Evolutionary conservation across 768 basidiomycete species (phyloP).

Genomic region (Gautieria morchelliformis): DNA sequence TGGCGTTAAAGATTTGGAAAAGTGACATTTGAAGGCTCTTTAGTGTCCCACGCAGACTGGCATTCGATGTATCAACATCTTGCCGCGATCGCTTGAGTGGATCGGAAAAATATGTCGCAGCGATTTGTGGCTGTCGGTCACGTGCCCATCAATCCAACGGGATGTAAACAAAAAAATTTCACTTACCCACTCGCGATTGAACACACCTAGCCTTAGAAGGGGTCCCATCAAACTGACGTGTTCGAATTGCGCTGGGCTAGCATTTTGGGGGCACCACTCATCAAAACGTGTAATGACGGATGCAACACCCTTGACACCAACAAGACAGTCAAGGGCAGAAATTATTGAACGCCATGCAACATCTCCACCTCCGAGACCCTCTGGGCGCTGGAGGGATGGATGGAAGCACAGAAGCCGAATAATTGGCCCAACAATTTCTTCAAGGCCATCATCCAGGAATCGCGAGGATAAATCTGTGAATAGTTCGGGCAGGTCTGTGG

Average conservation of each 20-base stretch:
- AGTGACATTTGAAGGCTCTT: constrained; percentile 78
- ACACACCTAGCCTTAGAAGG: constrained; percentile 73
- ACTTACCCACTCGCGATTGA: constrained; percentile 79
- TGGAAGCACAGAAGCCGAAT: constrained; percentile 55
- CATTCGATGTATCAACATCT: constrained; percentile 75
- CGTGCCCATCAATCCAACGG: constrained; percentile 5
- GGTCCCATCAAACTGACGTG: constrained; percentile 69
- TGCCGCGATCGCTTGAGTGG: constrained; percentile 62
- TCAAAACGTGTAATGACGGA: constrained; percentile 66
- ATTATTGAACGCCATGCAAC: constrained; percentile 81
- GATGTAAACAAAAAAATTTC: neutral
- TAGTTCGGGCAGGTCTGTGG: constrained; percentile 69
- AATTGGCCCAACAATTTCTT: constrained; percentile 69
- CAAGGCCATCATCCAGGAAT: constrained; percentile 72
- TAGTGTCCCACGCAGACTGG: constrained; percentile 78
- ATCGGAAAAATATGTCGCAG: constrained; percentile 76
- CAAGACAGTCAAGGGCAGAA: constrained; percentile 70
- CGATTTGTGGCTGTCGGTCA: constrained; percentile 54
- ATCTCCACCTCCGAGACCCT: constrained; percentile 65
- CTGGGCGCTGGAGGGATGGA: constrained; percentile 49
- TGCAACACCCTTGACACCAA: constrained; percentile 77
- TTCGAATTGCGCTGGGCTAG: constrained; percentile 56
- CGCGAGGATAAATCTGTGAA: constrained; percentile 75
- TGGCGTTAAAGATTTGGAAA: constrained; percentile 79
- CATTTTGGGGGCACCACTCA: constrained; percentile 59